Evolutionary conservation across 805 yeast species (phyloP).

Genomic region (Wickerhamiella bombiphila): DNA sequence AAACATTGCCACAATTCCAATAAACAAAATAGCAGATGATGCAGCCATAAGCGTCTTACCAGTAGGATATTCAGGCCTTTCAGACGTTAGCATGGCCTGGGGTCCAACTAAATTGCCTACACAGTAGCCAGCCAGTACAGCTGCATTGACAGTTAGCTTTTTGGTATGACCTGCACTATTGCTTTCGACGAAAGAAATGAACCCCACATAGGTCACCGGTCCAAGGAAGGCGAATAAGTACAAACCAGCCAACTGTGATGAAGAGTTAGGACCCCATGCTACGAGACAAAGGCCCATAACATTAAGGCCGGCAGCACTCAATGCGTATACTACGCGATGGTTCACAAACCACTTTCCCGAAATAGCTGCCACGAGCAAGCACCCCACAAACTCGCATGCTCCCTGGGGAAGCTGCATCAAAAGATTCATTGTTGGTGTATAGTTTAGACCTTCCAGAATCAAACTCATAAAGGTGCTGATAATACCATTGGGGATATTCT

Average conservation of each 20-base stretch:
- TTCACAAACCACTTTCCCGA: slow-evolving; percentile 8
- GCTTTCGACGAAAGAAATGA: slow-evolving; percentile 20
- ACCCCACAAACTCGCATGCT: slow-evolving; percentile 24
- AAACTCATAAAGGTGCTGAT: slow-evolving; percentile 34
- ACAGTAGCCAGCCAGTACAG: slow-evolving; percentile 49
- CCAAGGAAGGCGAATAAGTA: slow-evolving; percentile 26
- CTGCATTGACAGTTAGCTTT: slow-evolving; percentile 43
- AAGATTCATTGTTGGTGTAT: slow-evolving; percentile 21
- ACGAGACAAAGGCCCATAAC: slow-evolving; percentile 31
- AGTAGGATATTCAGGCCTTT: slow-evolving; percentile 45
- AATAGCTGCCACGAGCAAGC: slow-evolving; percentile 11
- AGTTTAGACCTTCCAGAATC: slow-evolving; percentile 27
- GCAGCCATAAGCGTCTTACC: slow-evolving; percentile 44
- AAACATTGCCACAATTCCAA: slow-evolving; percentile 21
- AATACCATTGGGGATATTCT: slow-evolving; percentile 41
- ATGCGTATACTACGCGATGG: slow-evolving; percentile 24
- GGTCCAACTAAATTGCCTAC: slow-evolving; percentile 62
- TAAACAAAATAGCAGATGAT: too few species aligned
- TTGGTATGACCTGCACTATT: slow-evolving; percentile 67
- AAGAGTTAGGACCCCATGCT: slow-evolving; percentile 28
- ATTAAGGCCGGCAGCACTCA: slow-evolving; percentile 36
- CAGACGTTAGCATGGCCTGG: slow-evolving; percentile 42
- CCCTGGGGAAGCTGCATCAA: slow-evolving; percentile 33
- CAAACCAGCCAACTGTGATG: slow-evolving; percentile 29
- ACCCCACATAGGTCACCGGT: slow-evolving; percentile 21